Base-by-base conservation (phyloP, 2,329 filamentous ascomycete species). In the Penicillium psychrosexuale region DNA sequence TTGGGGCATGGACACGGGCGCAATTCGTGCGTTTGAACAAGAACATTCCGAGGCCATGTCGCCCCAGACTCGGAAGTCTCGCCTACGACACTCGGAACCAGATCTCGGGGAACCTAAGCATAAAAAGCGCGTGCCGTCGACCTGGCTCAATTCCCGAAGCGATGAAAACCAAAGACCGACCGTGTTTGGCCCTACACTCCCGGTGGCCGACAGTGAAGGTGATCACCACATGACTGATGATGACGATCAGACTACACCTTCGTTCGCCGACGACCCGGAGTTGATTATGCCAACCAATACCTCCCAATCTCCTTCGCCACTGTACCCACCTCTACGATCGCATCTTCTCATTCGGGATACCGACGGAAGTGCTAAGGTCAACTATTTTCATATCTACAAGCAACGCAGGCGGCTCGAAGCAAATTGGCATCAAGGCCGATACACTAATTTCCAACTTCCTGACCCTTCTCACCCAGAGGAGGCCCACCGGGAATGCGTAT, bases 361-460 rank as follows among this genome's bases (percentile, higher is more conserved):
- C 5, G 69, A 72, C 42, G 74, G 74, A 9, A 60, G 68, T 3
- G 63, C 69, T 2, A 88, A 84, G 64, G 77, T 97, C 45, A 96
- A 95, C 72, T 99, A 93, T 92, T 89, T 91, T 50, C 90, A 94
- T 69, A 79, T 99, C 1, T 99, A 96, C 75, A 90, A 90, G 61
- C 90, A 96, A 78, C 87, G 94, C 57, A 83, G 87, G 53, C 82
- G 86, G 22, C 77, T 99, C 13, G 94, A 99, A 74, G 85, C 87
- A 8, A 97, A 99, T 69, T 99, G 94, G 94, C 85, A 90, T 56
- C 82, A 86, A 19, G 92, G 90, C 4, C 87, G 85, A 55, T 96
- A 83, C 70, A 84, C 81, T 3, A 95, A 92, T 60, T 97, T 97
- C 66, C 91, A 95, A 69, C 82, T 99, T 1, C 94, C 94, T 0